These are phyloP conservation scores for Fraxinus sp. DNA, from an alignment of 305 asterid genomes.

Conservation along the genomic window DNA sequence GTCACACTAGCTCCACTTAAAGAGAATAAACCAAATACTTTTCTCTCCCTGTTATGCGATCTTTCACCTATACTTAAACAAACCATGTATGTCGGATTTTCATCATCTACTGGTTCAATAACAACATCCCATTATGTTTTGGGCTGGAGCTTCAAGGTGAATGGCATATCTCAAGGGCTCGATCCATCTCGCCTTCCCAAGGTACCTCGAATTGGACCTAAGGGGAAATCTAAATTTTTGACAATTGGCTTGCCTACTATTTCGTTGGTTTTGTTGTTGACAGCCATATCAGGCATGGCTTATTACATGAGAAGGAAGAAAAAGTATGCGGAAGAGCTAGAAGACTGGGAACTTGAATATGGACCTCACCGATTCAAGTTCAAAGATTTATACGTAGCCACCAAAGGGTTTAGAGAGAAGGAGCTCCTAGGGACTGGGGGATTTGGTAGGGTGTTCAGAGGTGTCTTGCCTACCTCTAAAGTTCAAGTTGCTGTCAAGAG, in stretches of 20 bases:
- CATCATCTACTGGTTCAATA: conserved; percentile 20
- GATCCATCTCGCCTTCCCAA: conserved; percentile 28
- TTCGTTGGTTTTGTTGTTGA: neutral
- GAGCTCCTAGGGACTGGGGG: conserved; percentile 61
- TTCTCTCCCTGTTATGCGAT: conserved; percentile 22
- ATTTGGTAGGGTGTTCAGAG: conserved; percentile 63
- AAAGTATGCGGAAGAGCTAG: conserved; percentile 44
- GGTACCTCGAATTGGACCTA: conserved; percentile 26
- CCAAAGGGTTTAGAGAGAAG: conserved; percentile 53
- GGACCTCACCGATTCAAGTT: conserved; percentile 50
- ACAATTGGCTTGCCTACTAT: conserved; percentile 37
- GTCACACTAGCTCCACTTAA: conserved; percentile 45
- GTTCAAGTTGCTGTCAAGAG: conserved; percentile 45
- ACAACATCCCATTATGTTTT: neutral
- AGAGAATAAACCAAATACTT: conserved; percentile 36
- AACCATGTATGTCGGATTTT: conserved; percentile 48
- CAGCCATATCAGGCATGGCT: neutral
- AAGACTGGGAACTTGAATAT: conserved; percentile 52
- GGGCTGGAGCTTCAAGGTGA: conserved; percentile 45
- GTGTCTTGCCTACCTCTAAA: conserved; percentile 39
- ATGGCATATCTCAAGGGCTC: conserved; percentile 24
- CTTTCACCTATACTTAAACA: conserved; percentile 19
- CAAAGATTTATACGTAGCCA: conserved; percentile 58
- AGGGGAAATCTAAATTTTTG: conserved; percentile 20
- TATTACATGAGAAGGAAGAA: conserved; percentile 37